These are phyloP conservation scores for Sphagnum contortum DNA, from an alignment of 225 moss, liverwort and hornwort genomes.

Conservation along the genomic window DNA sequence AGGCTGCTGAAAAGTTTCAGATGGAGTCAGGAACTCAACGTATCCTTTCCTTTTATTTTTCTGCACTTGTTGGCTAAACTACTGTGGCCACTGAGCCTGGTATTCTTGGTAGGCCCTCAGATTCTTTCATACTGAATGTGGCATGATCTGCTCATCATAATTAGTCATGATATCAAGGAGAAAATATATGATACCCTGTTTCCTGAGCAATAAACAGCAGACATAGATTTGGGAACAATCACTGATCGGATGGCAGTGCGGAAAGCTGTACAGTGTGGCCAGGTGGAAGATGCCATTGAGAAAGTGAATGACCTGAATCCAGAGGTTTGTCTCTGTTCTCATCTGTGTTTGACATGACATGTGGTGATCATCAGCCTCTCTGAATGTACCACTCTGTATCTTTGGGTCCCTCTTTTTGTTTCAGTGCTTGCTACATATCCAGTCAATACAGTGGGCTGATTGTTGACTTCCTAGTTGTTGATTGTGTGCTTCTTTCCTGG, in stretches of 20 bases:
- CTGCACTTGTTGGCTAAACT: too few relatives aligned
- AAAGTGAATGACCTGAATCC: conserved; percentile 96
- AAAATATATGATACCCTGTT: neutral
- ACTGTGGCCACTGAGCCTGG: too few relatives aligned
- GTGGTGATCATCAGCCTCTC: too few relatives aligned
- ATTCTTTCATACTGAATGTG: neutral
- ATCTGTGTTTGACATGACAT: too few relatives aligned
- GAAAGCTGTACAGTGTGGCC: conserved; percentile 90
- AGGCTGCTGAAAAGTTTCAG: conserved; percentile 95
- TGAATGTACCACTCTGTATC: too few relatives aligned
- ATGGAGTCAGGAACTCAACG: conserved; percentile 93
- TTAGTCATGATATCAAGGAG: neutral
- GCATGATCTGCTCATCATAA: neutral
- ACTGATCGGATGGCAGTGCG: conserved; percentile 97
- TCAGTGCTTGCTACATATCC: too few relatives aligned
- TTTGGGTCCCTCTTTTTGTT: too few relatives aligned
- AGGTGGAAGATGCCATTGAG: conserved; percentile 95
- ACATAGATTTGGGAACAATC: conserved; percentile 89
- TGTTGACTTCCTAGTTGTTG: too few relatives aligned
- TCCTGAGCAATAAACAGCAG: conserved; percentile 84
- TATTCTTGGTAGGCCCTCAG: too few relatives aligned
- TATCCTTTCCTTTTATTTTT: conserved; percentile 40
- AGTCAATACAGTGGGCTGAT: too few relatives aligned
- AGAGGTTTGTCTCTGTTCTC: conserved; percentile 32
- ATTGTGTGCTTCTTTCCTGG: too few relatives aligned